These are phyloP conservation scores for Fusarium mundagurra DNA, from an alignment of 2,329 filamentous ascomycete species.

Conservation along the genomic window DNA sequence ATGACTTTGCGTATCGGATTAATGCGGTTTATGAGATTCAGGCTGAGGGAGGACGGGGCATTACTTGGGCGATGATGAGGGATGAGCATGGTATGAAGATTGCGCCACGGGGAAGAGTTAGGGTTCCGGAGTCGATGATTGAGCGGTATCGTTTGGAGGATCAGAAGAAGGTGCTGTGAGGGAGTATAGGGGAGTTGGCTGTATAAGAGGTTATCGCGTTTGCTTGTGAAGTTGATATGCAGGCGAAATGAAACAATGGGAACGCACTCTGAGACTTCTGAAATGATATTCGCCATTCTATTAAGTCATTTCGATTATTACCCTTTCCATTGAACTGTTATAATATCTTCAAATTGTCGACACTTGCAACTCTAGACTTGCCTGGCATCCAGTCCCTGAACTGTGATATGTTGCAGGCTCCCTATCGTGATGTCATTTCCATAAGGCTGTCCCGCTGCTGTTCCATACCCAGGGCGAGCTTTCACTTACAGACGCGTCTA, in stretches of 20 bases:
- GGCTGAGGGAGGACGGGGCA: neutral
- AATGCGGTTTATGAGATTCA: conserved; percentile 36
- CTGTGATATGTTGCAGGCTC: accelerated
- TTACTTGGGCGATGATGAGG: conserved; percentile 31
- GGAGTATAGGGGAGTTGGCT: neutral
- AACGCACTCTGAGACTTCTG: accelerated
- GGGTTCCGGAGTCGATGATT: neutral
- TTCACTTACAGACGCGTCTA: accelerated
- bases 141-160: neutral
- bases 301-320: too few relatives aligned
- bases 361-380: accelerated
- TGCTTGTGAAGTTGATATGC: accelerated
- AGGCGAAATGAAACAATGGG: neutral
- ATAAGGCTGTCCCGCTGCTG: accelerated
- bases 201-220: neutral
- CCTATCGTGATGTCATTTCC: accelerated
- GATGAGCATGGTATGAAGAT: conserved; percentile 14
- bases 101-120: conserved; percentile 1
- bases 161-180: neutral
- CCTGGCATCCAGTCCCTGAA: accelerated
- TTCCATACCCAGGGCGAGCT: too few relatives aligned
- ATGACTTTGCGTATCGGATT: conserved; percentile 44
- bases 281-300: accelerated
- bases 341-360: accelerated
- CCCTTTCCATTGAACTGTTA: accelerated